phyloP scores from a whole-genome alignment of 169 alveolate genomes.

The Condylostoma magnum region DNA sequence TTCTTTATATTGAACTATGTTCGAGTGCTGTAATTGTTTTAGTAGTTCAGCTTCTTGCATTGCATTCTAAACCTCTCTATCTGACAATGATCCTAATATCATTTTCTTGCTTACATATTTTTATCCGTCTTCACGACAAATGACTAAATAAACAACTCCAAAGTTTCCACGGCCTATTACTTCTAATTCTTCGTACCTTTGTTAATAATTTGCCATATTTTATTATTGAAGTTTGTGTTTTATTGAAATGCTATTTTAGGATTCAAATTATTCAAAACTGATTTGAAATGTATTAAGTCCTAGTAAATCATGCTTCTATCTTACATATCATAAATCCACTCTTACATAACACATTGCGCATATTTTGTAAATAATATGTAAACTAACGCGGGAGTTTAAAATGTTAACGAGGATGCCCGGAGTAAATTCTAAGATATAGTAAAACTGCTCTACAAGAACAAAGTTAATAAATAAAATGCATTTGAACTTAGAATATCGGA shows the following conservation, averaged over 20 bases:
- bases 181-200: slow-evolving; percentile 46
- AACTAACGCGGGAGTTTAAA: too few relatives aligned
- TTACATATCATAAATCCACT: too few relatives aligned
- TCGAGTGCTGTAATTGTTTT: slow-evolving; percentile 78
- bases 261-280: too few relatives aligned
- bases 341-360: too few relatives aligned
- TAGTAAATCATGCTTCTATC: too few relatives aligned
- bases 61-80: slow-evolving; percentile 64
- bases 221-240: too few relatives aligned
- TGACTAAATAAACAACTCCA: slow-evolving; percentile 67
- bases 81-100: slow-evolving; percentile 46
- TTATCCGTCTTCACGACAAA: slow-evolving; percentile 31
- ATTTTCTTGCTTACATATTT: slow-evolving; percentile 70
- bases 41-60: slow-evolving; percentile 74
- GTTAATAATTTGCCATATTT: slow-evolving; percentile 23
- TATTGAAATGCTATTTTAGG: too few relatives aligned
- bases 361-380: too few relatives aligned
- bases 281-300: too few relatives aligned
- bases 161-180: slow-evolving; percentile 74
- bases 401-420: too few relatives aligned
- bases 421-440: not conserved
- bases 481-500: slow-evolving; percentile 23
- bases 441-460: not conserved
- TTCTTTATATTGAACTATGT: slow-evolving; percentile 78
- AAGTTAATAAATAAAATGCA: slow-evolving; percentile 23